Base-by-base conservation (phyloP, 768 basidiomycete species). In the Pulveroboletus frians region DNA sequence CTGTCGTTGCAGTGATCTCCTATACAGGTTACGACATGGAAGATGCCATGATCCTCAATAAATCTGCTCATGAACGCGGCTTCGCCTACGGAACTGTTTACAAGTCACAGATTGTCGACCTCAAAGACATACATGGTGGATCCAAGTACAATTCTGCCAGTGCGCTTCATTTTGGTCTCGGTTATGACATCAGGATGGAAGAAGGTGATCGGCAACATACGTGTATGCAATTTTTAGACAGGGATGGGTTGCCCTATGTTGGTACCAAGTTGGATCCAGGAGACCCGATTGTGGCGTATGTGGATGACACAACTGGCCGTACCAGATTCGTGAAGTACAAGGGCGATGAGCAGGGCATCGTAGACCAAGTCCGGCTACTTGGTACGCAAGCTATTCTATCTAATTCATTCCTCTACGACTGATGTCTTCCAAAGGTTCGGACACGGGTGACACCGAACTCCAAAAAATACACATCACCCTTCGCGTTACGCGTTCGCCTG, bases 21-120 rank as follows among this genome's bases (percentile, higher is more conserved):
- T 99, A 99, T 65, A 99, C 96, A 4, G 96, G 96, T 4, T 99
- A 99, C 69, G 96, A 99, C 68, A 99, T 99, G 96, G 96, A 99
- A 72, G 96, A 99, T 60, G 96, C 96, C 57, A 99, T 99, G 96
- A 99, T 99, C 58, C 73, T 99, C 44, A 99, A 99, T 70, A 99
- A 99, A 71, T 98, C 94, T 1, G 87, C 92, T 3, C 93, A 99
- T 64, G 96, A 99, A 71, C 86, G 96, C 29, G 96, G 96, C 0
- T 99, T 99, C 65, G 93, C 78, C 1, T 95, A 98, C 64, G 96
- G 96, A 23, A 91, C 93, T 1, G 82, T 99, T 29, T 98, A 97
- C 76, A 98, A 98, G 68, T 85, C 91, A 4, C 84, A 93, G 62
- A 87, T 88, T 35, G 75, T 97, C 49, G 95, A 98, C 68, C 76